A percentile compares a stretch with the other conserved stretches of the same genome.
Evolutionary conservation across 441 rosid genomes (phyloP).

Genomic region (Iberis amara): DNA sequence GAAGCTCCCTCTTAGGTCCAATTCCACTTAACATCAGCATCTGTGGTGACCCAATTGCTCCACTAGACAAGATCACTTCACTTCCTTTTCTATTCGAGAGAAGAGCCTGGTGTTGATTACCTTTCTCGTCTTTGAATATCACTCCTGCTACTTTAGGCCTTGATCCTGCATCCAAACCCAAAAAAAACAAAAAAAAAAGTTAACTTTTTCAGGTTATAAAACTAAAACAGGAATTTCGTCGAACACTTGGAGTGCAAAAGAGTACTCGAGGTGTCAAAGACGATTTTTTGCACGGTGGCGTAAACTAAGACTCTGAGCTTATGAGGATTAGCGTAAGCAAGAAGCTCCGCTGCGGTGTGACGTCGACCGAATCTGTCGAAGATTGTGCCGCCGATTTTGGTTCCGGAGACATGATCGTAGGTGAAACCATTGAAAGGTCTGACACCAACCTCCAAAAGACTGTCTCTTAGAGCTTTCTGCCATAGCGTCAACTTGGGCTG

Average conservation of each 20-base stretch:
- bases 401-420: conserved; percentile 78
- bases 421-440: conserved; percentile 88
- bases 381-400: conserved; percentile 90
- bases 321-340: conserved; percentile 58
- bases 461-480: conserved; percentile 69
- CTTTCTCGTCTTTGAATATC: conserved; percentile 81
- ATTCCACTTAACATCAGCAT: conserved; percentile 82
- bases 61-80: conserved; percentile 76
- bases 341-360: conserved; percentile 90
- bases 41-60: conserved; percentile 92
- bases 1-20: conserved; percentile 68
- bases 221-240: conserved; percentile 4
- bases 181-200: too few species aligned
- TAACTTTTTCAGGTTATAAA: background rate
- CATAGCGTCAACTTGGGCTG: conserved; percentile 59
- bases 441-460: conserved; percentile 74
- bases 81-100: conserved; percentile 47
- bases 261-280: conserved; percentile 63
- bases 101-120: conserved; percentile 57
- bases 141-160: conserved; percentile 74
- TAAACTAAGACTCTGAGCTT: conserved; percentile 67
- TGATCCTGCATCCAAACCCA: conserved; percentile 37
- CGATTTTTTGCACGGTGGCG: conserved; percentile 71
- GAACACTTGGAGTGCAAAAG: conserved; percentile 4
- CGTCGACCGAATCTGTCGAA: conserved; percentile 85